These are phyloP conservation scores for Dalbergia cochinchinensis DNA, from an alignment of 306 rosid genomes.

Conservation along the genomic window DNA sequence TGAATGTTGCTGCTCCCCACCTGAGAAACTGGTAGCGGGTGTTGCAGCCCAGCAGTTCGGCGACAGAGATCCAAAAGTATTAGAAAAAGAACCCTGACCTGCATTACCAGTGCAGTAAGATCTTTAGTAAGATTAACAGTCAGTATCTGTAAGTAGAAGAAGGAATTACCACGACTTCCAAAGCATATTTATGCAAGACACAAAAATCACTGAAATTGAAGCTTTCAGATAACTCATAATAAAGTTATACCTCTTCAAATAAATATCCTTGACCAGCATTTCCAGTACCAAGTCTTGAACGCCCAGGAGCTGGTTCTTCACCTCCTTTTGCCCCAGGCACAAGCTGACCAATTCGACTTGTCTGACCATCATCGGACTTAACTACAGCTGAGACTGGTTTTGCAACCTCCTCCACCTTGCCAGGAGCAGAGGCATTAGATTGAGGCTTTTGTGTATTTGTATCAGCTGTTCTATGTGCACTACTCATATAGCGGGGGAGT, in stretches of 20 bases:
- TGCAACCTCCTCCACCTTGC: conserved; percentile 78
- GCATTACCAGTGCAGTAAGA: conserved; percentile 45
- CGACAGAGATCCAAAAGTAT: conserved; percentile 91
- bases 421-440: conserved; percentile 64
- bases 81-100: conserved; percentile 91
- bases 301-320: conserved; percentile 78
- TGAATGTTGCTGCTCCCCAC: conserved; percentile 88
- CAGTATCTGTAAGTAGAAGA: conserved; percentile 22
- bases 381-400: conserved; percentile 64
- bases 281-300: conserved; percentile 87
- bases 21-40: conserved; percentile 94
- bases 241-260: conserved; percentile 78
- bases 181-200: conserved; percentile 27
- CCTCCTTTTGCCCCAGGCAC: conserved; percentile 73
- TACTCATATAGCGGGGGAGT: conserved; percentile 65
- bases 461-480: conserved; percentile 69
- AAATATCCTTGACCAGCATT: conserved; percentile 99
- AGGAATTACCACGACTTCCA: conserved; percentile 10
- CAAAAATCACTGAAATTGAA: conserved; percentile 31
- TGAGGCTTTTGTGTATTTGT: conserved; percentile 76
- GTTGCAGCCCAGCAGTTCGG: conserved; percentile 76
- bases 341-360: conserved; percentile 67
- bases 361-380: conserved; percentile 80
- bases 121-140: conserved; percentile 18
- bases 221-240: conserved; percentile 18